Percentiles rank a stretch among this genome's conserved stretches.
Conservation (phyloP, 1,284 basidiomycete genomes). For the Trametes sp. region DNA sequence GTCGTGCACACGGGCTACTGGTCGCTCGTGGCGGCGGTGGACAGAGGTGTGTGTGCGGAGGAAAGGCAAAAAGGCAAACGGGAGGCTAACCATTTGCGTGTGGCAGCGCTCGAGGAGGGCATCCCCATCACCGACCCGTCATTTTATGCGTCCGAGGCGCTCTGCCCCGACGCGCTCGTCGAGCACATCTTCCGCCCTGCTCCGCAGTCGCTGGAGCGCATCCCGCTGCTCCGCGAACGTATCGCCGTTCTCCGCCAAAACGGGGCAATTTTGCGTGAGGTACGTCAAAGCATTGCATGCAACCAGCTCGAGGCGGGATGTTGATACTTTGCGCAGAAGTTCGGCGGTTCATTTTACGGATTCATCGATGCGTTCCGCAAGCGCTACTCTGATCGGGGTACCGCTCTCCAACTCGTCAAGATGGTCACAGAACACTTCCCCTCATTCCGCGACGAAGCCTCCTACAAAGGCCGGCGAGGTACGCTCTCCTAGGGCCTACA, state of each 20-base stretch:
- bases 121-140: slow-evolving; percentile 78
- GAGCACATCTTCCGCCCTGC: slow-evolving; percentile 71
- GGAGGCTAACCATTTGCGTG: neutral
- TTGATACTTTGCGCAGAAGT: slow-evolving; percentile 52
- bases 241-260: slow-evolving; percentile 77
- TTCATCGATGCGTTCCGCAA: slow-evolving; percentile 70
- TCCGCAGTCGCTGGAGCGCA: slow-evolving; percentile 59
- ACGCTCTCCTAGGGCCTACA: slow-evolving; percentile 18
- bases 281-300: slow-evolving; percentile 36
- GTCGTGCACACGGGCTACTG: slow-evolving; percentile 80
- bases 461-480: slow-evolving; percentile 66
- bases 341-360: slow-evolving; percentile 72
- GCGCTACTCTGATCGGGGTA: slow-evolving; percentile 58
- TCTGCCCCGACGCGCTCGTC: slow-evolving; percentile 72
- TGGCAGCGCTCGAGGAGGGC: slow-evolving; percentile 60
- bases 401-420: slow-evolving; percentile 75
- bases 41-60: slow-evolving; percentile 61
- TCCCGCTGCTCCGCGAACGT: slow-evolving; percentile 74
- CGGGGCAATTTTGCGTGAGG: slow-evolving; percentile 70
- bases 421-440: slow-evolving; percentile 76
- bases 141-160: slow-evolving; percentile 73
- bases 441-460: slow-evolving; percentile 75
- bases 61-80: neutral
- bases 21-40: slow-evolving; percentile 79
- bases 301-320: too few relatives aligned